Conservation (phyloP, 306 rosid species). For the Potentilla sterilis region DNA sequence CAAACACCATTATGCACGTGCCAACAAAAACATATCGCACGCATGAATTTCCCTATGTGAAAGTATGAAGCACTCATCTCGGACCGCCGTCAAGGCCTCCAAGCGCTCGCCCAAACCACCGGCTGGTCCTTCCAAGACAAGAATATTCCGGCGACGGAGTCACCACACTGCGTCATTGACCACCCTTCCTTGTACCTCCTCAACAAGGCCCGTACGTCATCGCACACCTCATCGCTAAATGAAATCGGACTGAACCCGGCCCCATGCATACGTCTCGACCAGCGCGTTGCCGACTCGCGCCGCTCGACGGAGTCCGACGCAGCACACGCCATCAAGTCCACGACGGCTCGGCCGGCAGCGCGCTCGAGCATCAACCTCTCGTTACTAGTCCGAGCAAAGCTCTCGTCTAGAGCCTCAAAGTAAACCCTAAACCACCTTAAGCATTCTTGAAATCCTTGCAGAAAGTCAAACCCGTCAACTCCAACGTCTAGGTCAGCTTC, state of each 20-base stretch:
- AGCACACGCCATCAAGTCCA: constrained; percentile 67
- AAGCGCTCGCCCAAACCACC: constrained; percentile 98
- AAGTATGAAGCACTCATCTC: neutral
- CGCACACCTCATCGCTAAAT: constrained; percentile 85
- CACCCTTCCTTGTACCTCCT: constrained; percentile 92
- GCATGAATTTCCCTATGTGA: constrained; percentile 33
- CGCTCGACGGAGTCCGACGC: constrained; percentile 61
- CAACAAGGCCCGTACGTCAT: constrained; percentile 77
- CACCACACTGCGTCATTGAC: constrained; percentile 63
- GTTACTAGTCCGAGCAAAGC: constrained; percentile 62
- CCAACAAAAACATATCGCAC: constrained; percentile 46
- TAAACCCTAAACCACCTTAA: constrained; percentile 96
- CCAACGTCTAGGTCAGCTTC: constrained; percentile 82
- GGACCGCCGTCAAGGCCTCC: constrained; percentile 56
- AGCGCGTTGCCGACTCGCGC: constrained; percentile 62
- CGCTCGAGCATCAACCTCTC: constrained; percentile 79
- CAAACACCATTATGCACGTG: constrained; percentile 37
- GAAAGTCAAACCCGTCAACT: constrained; percentile 69
- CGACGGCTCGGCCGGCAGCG: constrained; percentile 72
- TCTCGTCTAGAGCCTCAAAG: constrained; percentile 81
- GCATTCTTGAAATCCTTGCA: constrained; percentile 70
- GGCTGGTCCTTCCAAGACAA: constrained; percentile 80
- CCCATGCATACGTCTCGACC: constrained; percentile 74
- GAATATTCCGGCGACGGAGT: constrained; percentile 69
- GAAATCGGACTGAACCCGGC: constrained; percentile 52